Evolutionary conservation across 2,329 filamentous ascomycete genomes (phyloP).

Genomic region (Aspergillus sclerotialis): DNA sequence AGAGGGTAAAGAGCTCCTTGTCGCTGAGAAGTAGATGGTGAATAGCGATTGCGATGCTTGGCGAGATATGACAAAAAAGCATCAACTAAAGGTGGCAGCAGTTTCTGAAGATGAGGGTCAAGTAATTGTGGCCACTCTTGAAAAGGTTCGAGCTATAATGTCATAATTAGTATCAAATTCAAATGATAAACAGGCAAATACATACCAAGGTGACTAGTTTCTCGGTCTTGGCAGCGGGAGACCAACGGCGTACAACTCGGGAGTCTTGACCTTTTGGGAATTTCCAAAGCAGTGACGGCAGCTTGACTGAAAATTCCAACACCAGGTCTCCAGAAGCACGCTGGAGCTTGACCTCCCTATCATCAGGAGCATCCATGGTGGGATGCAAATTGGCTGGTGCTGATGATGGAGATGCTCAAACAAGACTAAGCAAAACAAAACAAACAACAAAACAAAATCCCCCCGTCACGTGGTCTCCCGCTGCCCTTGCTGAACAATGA

Average conservation of each 20-base stretch:
- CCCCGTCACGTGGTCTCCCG: no score
- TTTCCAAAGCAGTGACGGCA: constrained; percentile 38
- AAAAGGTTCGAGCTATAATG: constrained; percentile 66
- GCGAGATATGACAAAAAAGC: constrained; percentile 64
- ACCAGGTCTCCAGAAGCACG: constrained; percentile 39
- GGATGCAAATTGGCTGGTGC: not conserved
- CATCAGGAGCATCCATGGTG: constrained; percentile 39
- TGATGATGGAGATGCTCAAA: not conserved
- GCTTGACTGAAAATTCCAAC: constrained; percentile 33
- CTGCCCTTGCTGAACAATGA: no score
- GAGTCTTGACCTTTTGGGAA: constrained; percentile 13
- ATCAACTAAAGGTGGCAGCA: constrained; percentile 67
- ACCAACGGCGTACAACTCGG: constrained; percentile 32
- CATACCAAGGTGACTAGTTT: constrained; percentile 35
- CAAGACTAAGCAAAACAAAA: not conserved
- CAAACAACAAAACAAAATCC: no score
- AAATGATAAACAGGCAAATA: no score
- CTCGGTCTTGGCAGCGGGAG: constrained; percentile 28
- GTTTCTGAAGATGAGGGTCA: constrained; percentile 69
- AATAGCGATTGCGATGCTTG: constrained; percentile 36
- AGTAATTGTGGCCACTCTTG: constrained; percentile 93
- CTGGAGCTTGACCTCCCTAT: constrained; percentile 41
- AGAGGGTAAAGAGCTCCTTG: constrained; percentile 42
- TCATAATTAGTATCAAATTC: not conserved
- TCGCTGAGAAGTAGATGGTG: constrained; percentile 27